Evolutionary conservation across 2,329 filamentous ascomycete species (phyloP), one percentile per base, ranked within the genome.

Genomic region (Nannizzia gypsea): DNA sequence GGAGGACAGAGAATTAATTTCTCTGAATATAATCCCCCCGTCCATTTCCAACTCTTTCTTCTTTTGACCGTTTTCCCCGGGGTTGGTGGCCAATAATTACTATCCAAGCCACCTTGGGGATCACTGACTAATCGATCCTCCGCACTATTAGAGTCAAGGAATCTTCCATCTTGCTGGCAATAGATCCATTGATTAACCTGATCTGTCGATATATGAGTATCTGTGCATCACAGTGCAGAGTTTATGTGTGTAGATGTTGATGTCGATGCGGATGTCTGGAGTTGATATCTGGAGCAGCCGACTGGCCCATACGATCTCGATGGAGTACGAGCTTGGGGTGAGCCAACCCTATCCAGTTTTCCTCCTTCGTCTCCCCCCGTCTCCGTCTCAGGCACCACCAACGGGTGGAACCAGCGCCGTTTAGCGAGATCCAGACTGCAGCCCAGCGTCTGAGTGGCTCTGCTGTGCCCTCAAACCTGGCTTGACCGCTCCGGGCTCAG

Each of bases 91-190:
- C 50, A 54, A 54, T 54, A 8, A 54, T 28, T 15, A 34, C 24
- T 20, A 34, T 34, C 48, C 50, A 54, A 54, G 50, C 50, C 50
- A 54, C 28, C 13, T 9, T 13, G 28, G 46, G 50, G 26, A 34
- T 34, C 13, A 54, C n/a, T 54, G 50, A 54, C 50, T 54, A 54
- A 54, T 54, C 13, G 50, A 54, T 31, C 24, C 50, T 54, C 20
- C 44, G 44, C 44, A 11, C 20, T 50, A 24, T 50, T 24, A 15
- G 38, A 17, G 38, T 26, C 44, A 26, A 15, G 20, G 11, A 26
- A 13, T 24, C 11, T 13, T 11, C 44, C 22, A 50, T 50, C 44
- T 46, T 46, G 3, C 3, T 22, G 44, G 20, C 8, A 13, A 50
- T 26, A 22, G 44, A 50, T 50, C 20, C 22, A 17, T 20, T 42